Evolutionary conservation across 257 asterid genomes (phyloP).

Genomic region (Solanum appendiculatum): DNA sequence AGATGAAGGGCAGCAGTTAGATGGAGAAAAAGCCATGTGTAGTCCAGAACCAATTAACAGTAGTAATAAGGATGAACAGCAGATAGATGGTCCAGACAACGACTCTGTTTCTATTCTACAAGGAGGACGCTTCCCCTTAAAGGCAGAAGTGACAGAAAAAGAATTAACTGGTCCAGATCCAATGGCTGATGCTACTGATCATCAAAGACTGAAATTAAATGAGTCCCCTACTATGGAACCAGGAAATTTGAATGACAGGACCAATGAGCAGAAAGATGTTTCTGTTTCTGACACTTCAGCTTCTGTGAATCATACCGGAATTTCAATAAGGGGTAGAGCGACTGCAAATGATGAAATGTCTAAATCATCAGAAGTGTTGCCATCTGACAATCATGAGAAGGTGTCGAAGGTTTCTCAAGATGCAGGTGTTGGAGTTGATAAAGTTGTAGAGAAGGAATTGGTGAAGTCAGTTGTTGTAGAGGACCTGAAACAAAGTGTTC

Average conservation of each 20-base stretch:
- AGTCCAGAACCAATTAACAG: background rate
- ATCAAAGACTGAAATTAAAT: background rate
- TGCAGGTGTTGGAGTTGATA: slow-evolving; percentile 16
- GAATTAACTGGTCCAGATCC: background rate
- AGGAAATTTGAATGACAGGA: background rate
- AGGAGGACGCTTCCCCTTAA: background rate
- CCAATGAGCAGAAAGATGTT: background rate
- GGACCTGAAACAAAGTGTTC: slow-evolving; percentile 15
- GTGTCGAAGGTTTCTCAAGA: slow-evolving; percentile 20
- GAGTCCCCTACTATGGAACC: background rate
- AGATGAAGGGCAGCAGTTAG: background rate
- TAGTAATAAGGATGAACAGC: background rate
- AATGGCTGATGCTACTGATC: background rate
- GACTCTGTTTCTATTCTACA: background rate
- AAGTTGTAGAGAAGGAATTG: slow-evolving; percentile 8
- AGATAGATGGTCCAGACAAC: background rate
- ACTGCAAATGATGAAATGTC: slow-evolving; percentile 8
- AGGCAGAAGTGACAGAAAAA: background rate
- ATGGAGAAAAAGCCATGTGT: background rate
- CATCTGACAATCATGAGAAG: slow-evolving; percentile 12
- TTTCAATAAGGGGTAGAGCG: slow-evolving; percentile 10
- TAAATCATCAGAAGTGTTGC: background rate
- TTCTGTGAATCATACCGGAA: background rate
- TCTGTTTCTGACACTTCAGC: background rate
- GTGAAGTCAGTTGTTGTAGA: slow-evolving; percentile 24